These are phyloP conservation scores for Phymatotrichopsis omnivora DNA, from an alignment of 2,329 filamentous ascomycete species.

Conservation along the genomic window DNA sequence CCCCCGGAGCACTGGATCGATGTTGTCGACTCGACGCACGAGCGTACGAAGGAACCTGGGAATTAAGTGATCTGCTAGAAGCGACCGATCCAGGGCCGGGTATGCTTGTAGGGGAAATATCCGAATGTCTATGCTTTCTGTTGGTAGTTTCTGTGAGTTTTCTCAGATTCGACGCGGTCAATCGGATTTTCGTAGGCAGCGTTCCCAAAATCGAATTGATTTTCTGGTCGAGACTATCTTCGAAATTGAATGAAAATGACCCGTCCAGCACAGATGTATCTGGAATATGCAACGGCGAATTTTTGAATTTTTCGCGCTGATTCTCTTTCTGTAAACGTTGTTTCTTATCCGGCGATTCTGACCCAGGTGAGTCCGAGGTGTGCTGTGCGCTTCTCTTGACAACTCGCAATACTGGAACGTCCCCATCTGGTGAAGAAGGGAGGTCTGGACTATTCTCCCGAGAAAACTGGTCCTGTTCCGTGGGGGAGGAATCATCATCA, in stretches of 20 bases:
- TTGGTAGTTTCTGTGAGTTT: slow-evolving; percentile 23
- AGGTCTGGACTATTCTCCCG: slow-evolving; percentile 15
- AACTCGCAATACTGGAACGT: slow-evolving; percentile 7
- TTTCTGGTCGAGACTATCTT: slow-evolving; percentile 27
- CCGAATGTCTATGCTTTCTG: slow-evolving; percentile 17
- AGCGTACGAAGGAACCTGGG: slow-evolving; percentile 15
- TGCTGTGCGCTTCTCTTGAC: slow-evolving; percentile 10
- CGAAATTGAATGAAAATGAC: no score
- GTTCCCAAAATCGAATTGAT: slow-evolving; percentile 30
- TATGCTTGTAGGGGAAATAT: slow-evolving; percentile 17
- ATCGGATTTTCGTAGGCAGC: slow-evolving; percentile 25
- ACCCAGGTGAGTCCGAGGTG: slow-evolving; percentile 4
- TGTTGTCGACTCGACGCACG: slow-evolving; percentile 11
- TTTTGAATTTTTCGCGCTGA: slow-evolving; percentile 2
- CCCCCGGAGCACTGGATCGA: slow-evolving; percentile 34
- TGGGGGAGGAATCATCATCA: no score
- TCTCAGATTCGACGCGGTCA: slow-evolving; percentile 27
- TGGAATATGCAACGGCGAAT: slow-evolving; percentile 18
- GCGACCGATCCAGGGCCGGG: slow-evolving; percentile 24
- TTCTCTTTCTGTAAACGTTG: slow-evolving; percentile 9
- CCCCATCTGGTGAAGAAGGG: slow-evolving; percentile 3
- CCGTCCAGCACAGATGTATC: slow-evolving; percentile 14
- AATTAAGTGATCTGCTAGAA: slow-evolving; percentile 13
- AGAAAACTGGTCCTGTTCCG: no score
- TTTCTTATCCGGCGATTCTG: slow-evolving; percentile 16